Base-by-base conservation (phyloP, 148 eudicot species). In the Simmondsia chinensis region DNA sequence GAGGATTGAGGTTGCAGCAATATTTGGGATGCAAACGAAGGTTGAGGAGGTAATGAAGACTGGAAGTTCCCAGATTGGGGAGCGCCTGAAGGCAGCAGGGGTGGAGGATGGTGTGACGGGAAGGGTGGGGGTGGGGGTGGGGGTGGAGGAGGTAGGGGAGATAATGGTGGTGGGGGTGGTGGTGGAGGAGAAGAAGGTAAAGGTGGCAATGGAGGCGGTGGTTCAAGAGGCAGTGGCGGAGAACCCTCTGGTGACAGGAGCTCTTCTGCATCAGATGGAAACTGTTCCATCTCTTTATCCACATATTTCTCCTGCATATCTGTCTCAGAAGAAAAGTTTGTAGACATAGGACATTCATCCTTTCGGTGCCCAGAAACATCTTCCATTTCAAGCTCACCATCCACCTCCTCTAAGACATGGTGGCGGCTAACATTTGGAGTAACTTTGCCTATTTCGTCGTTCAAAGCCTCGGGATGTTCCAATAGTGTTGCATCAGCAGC, bases 311-410 rank as follows among this genome's bases (percentile, higher is more conserved):
- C 60, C 17, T 41, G 52, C 2, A 46, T 26, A 36, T 43, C 68
- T 26, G 42, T 42, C 47, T 50, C 70, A 40, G 45, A 32, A 9
- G 59, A 47, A 40, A 30, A 66, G 52, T 27, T 52, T 12, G 48
- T 34, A 38, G 52, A 59, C 39, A 33, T 19, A 25, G 51, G 37
- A 50, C 55, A 38, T 54, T 69, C 94, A 57, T 77, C 94, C 65
- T 75, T 87, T 24, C 29, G 68, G 56, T 68, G 68, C 46, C 66
- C 88, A 28, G 78, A 79, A 20, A 71, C 86, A 73, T 83, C 89
- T 73, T 83, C 96, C 96, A 87, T 87, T 58, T 87, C 96, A 50
- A 87, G 94, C 64, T 83, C 96, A 65, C 82, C 94, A 66, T 83
- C 96, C 59, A 87, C 96, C 43, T 83, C 89, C 74, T 87, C 94